These are phyloP conservation scores for Fusarium sp. DNA, from an alignment of 2,329 filamentous ascomycete species.

Conservation along the genomic window DNA sequence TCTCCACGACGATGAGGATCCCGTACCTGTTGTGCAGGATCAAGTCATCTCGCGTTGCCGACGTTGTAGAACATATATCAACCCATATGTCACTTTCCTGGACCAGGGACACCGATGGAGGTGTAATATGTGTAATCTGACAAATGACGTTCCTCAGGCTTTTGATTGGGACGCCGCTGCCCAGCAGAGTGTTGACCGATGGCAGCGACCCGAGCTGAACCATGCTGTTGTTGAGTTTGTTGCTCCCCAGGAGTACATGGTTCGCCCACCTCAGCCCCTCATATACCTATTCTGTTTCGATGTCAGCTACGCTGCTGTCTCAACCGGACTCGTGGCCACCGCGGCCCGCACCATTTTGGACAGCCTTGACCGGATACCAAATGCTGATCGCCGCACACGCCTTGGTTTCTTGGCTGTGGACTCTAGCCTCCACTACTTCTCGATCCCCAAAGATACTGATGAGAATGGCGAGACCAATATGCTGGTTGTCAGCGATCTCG, in stretches of 20 bases:
- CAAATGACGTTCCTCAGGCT: constrained; percentile 98
- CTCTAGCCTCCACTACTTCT: constrained; percentile 94
- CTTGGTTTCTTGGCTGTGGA: constrained; percentile 96
- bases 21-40: constrained; percentile 90
- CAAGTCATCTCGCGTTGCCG: constrained; percentile 97
- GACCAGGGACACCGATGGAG: constrained; percentile 98
- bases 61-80: constrained; percentile 96
- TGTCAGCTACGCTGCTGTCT: constrained; percentile 89
- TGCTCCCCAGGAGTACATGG: constrained; percentile 99
- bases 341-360: constrained; percentile 93
- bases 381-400: constrained; percentile 90
- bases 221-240: constrained; percentile 98
- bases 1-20: constrained; percentile 91
- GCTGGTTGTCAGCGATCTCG: constrained; percentile 92
- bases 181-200: constrained; percentile 90
- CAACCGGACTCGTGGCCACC: constrained; percentile 89
- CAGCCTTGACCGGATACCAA: constrained; percentile 96
- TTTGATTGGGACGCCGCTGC: constrained; percentile 97
- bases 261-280: constrained; percentile 91
- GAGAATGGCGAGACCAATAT: constrained; percentile 87
- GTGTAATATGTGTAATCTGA: constrained; percentile 99
- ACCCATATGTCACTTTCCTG: constrained; percentile 94
- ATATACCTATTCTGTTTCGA: constrained; percentile 97
- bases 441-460: constrained; percentile 86
- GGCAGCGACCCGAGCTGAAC: constrained; percentile 92